Evolutionary conservation across 2,329 filamentous ascomycete species (phyloP), one percentile per base, ranked within the genome.

Genomic region (Aspergillus flavus): DNA sequence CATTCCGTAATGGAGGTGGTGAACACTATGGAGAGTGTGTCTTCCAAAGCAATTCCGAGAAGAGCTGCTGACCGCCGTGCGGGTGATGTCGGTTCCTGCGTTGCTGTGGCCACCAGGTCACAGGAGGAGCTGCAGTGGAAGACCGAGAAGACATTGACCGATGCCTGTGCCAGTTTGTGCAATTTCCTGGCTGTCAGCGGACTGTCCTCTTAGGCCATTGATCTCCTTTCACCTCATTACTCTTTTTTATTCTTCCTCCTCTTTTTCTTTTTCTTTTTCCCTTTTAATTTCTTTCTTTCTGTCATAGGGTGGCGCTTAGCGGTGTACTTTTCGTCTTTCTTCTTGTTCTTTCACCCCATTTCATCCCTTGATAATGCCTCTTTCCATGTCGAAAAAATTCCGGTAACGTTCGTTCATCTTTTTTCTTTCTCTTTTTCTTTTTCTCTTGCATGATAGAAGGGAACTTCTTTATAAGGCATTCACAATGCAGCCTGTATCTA

Each of bases 71-170:
- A 63, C 39, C 74, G 78, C 36, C 74, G 78, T 52, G 67, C 73
- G 12, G 78, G 78, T 30, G 78, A 79, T 57, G 78, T 80, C 48
- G 77, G 77, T 34, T 76, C 73, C 30, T 80, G 77, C 45, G 76
- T 80, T 43, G 78, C 78, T 34, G 73, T 75, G 32, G 73, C 75
- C 50, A 67, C 70, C 23, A 69, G 76, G 34, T 76, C 77, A 3
- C 64, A 86, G 63, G 80, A 85, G 72, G 89, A 91, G 76, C 80
- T 91, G 53, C 73, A 77, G 61, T 80, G 74, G 72, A 75, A 77
- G 63, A 78, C 77, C 10, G 69, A 78, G 54, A 78, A 78, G 67
- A 71, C 75, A 6, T 61, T 79, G 61, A 72, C 67, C 43, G 75
- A 79, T 66, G 78, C 77, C 9, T 79, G 78, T 61, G 62, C 66